Percentiles rank a stretch among this genome's conserved stretches.
Conservation (phyloP, 306 rosid genomes). For the Arachis stenosperma region DNA sequence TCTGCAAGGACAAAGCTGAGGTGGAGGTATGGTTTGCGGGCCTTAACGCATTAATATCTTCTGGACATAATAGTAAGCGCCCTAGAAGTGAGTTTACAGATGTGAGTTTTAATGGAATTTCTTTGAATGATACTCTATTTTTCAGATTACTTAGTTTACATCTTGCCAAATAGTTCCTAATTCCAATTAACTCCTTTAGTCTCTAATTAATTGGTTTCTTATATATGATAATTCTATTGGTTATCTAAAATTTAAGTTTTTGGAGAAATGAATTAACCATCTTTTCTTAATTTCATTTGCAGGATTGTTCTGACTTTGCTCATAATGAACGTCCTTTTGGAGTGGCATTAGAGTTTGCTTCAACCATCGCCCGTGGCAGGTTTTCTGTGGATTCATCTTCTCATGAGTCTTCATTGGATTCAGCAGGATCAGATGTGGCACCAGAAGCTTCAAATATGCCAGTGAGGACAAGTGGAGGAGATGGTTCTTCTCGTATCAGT, state of each 20-base stretch:
- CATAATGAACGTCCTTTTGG: conserved; percentile 52
- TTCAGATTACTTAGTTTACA: conserved; percentile 15
- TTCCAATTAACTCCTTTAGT: conserved; percentile 27
- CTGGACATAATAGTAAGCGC: conserved; percentile 51
- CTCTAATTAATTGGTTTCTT: background rate
- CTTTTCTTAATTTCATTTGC: conserved; percentile 47
- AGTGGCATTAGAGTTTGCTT: conserved; percentile 58
- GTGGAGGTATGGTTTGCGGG: conserved; percentile 81
- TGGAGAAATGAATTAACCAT: conserved; percentile 11
- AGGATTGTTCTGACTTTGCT: conserved; percentile 49
- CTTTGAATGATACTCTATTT: conserved; percentile 19
- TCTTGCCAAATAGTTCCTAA: conserved; percentile 13
- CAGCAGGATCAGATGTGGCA: conserved; percentile 66
- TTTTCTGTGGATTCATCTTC: conserved; percentile 56
- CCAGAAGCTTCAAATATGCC: conserved; percentile 72
- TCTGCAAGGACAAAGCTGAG: conserved; percentile 96
- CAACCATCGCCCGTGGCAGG: conserved; percentile 55
- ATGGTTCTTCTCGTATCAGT: conserved; percentile 79
- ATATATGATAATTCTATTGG: too few species aligned
- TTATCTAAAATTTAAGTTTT: conserved; percentile 16
- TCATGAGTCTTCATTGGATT: conserved; percentile 50
- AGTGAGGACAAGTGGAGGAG: conserved; percentile 70
- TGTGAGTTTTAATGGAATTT: conserved; percentile 59
- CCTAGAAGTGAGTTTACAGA: conserved; percentile 60
- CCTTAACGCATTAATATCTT: conserved; percentile 72